Evolutionary conservation across 129 eudicot genomes (phyloP).

Genomic region (Scalesia atractyloides): DNA sequence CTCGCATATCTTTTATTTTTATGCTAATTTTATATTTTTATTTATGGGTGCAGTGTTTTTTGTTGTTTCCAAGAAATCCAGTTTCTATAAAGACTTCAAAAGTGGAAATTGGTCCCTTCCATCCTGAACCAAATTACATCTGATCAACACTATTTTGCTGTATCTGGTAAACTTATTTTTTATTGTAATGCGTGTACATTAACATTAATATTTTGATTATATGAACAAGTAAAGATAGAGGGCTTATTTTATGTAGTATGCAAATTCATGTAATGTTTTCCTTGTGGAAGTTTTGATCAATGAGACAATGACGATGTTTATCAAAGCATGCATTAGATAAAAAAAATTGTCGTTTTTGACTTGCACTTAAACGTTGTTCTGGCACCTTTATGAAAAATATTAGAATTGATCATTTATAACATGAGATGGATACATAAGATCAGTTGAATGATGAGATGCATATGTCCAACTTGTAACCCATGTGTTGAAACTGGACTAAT

Average conservation of each 20-base stretch:
- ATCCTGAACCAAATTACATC: slow-evolving; percentile 36
- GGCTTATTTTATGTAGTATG: slow-evolving; percentile 2
- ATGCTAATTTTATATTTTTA: neutral
- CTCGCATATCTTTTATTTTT: neutral
- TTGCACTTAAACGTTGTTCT: neutral
- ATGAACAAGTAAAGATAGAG: slow-evolving; percentile 3
- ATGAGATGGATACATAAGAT: too few species aligned
- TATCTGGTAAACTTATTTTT: slow-evolving; percentile 1
- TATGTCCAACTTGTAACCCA: neutral
- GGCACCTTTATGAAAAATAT: neutral
- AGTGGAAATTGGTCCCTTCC: slow-evolving; percentile 88
- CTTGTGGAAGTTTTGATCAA: neutral
- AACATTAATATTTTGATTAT: slow-evolving; percentile 16
- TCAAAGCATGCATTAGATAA: slow-evolving; percentile 3
- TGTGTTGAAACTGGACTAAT: neutral
- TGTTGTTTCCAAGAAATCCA: slow-evolving; percentile 67
- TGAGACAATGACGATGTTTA: neutral
- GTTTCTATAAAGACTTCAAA: slow-evolving; percentile 78
- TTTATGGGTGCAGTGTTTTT: slow-evolving; percentile 65
- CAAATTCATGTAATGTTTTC: slow-evolving; percentile 1
- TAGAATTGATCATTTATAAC: neutral
- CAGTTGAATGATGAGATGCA: neutral
- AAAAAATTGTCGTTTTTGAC: neutral
- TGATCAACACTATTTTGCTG: neutral
- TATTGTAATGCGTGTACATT: slow-evolving; percentile 25